These are phyloP conservation scores for Kodamaea neixiangensis DNA, from an alignment of 805 yeast species.

Conservation along the genomic window DNA sequence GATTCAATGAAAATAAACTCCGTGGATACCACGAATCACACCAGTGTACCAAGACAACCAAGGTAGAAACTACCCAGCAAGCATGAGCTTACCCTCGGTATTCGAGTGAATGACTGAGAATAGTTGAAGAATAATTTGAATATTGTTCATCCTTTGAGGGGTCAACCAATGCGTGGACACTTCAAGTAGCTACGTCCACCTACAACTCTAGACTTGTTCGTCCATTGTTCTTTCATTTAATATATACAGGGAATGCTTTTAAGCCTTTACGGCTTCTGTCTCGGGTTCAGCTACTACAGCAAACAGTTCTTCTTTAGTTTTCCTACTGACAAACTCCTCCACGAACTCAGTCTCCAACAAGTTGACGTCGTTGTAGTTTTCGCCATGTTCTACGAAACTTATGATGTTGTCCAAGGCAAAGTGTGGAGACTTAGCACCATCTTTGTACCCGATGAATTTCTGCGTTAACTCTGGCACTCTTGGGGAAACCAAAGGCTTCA, in stretches of 20 bases:
- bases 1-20: too few relatives aligned
- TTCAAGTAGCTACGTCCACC: too few relatives aligned
- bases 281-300: slow-evolving; percentile 8
- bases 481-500: slow-evolving; percentile 79
- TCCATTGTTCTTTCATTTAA: neutral
- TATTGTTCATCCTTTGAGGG: too few relatives aligned
- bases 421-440: slow-evolving; percentile 73
- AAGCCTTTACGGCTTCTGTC: slow-evolving; percentile 4
- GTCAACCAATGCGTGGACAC: too few relatives aligned
- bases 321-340: slow-evolving; percentile 39
- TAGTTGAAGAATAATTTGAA: too few relatives aligned
- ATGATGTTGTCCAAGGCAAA: slow-evolving; percentile 70
- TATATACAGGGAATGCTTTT: slow-evolving; percentile 2
- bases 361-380: slow-evolving; percentile 41
- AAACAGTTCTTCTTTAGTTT: slow-evolving; percentile 18
- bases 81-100: too few relatives aligned
- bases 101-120: too few relatives aligned
- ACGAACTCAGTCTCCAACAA: slow-evolving; percentile 35
- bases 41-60: too few relatives aligned
- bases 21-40: too few relatives aligned
- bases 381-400: slow-evolving; percentile 78
- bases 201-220: neutral
- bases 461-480: slow-evolving; percentile 71
- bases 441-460: slow-evolving; percentile 64
- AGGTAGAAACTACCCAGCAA: too few relatives aligned